Evolutionary conservation across 139 green algal genomes (phyloP), one percentile per base, ranked within the genome.

Genomic region (Chlamydomonas eustigma): DNA sequence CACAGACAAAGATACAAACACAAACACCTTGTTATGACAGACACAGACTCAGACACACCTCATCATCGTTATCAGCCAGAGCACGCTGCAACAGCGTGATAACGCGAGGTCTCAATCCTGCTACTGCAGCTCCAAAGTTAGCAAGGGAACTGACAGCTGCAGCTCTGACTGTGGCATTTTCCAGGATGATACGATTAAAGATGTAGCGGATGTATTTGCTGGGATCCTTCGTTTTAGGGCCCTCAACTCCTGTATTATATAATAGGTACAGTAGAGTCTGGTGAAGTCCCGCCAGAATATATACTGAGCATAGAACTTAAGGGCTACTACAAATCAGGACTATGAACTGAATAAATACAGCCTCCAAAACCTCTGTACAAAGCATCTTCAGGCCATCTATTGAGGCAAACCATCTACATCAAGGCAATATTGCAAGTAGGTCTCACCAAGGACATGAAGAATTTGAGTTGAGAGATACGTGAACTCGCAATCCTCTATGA

Each of bases 401-500:
- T n/a, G n/a, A n/a, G n/a, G n/a, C n/a, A n/a, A n/a, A n/a, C n/a
- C n/a, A n/a, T n/a, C n/a, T n/a, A n/a, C n/a, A n/a, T n/a, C 22
- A 63, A 30, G 63, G 22, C 50, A 63, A 63, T 22, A 18, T 28
- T 18, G n/a, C n/a, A n/a, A n/a, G n/a, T n/a, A n/a, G n/a, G n/a
- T n/a, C 44, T 58, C 44, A 22, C 95, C 95, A 68, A 98, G 90
- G 70, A 98, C 77, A 80, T 98, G 92, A 78, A 98, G 79, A 65
- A 99, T 94, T 86, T 99, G 93, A 33, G 90, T 90, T 50, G 88
- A 95, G 34, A 99, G 92, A 87, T 93, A 97, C 0, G 94, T 98
- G 86, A 99, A 99, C 83, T 99, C 96, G 84, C 96, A 99, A 84
- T 99, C 96, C 86, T 99, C 96, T 50, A 99, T 99, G 90, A 99